Conservation (phyloP, 208 protist genomes). For the Sergeia podlipaevii region DNA sequence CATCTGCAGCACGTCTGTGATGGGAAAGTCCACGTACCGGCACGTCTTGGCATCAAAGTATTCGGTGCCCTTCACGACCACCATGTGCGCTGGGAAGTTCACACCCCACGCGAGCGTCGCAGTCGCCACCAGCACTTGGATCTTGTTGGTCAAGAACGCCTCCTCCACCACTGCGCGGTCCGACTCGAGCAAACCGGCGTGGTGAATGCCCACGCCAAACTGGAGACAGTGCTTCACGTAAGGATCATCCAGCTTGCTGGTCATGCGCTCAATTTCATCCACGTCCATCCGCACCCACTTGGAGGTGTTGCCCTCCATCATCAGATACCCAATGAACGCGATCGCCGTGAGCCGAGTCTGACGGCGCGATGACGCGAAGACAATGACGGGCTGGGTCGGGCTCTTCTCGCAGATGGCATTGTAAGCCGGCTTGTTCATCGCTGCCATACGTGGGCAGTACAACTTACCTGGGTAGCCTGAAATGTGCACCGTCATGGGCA, state of each 20-base stretch:
- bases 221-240: conserved; percentile 94
- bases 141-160: conserved; percentile 92
- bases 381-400: conserved; percentile 95
- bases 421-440: conserved; percentile 99
- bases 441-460: conserved; percentile 99
- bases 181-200: conserved; percentile 93
- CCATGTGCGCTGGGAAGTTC: conserved; percentile 99
- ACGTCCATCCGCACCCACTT: conserved; percentile 93
- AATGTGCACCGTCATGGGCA: conserved; percentile 97
- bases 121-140: conserved; percentile 98
- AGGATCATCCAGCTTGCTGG: conserved; percentile 71
- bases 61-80: conserved; percentile 99
- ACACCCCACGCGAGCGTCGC: conserved; percentile 99
- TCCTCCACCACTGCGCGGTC: conserved; percentile 92
- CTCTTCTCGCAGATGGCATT: conserved; percentile 95
- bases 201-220: conserved; percentile 99
- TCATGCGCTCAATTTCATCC: conserved; percentile 81
- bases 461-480: conserved; percentile 96
- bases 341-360: conserved; percentile 99
- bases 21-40: conserved; percentile 98
- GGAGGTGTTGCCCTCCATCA: conserved; percentile 90
- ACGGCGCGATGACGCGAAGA: conserved; percentile 99
- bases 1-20: conserved; percentile 99
- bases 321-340: conserved; percentile 95
- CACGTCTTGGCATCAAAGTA: conserved; percentile 98